Evolutionary conservation across 2,329 filamentous ascomycete species (phyloP), one percentile per base, ranked within the genome.

Genomic region (Monosporascus sp.): DNA sequence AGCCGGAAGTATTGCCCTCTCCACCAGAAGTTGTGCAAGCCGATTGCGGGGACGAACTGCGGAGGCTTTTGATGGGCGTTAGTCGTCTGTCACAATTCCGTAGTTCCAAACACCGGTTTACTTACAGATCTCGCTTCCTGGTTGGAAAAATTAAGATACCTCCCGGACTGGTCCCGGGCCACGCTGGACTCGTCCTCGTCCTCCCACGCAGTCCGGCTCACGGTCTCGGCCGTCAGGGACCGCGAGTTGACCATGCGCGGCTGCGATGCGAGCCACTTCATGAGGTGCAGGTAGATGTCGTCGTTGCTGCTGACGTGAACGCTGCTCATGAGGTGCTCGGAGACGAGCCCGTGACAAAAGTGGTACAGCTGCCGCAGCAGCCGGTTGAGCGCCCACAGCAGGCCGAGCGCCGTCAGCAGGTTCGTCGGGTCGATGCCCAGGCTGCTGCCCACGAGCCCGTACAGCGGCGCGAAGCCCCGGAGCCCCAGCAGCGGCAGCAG

Each of bases 101-200:
- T 37, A 11, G 19, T n/a, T 50, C 45, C 4, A 16, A 5, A 50
- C 8, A 22, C 24, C 19, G 11, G 19, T 14, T 16, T 6, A 66
- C 73, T 64, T 57, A 76, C 75, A 37, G 74, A 71, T 64, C 76
- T 76, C 11, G 79, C 77, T 56, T 81, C 78, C 56, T 83, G 78
- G 56, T 78, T 81, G 3, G 81, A 80, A 66, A 84, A 84, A 64
- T 85, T 85, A 49, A 83, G 76, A 59, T 79, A 82, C n/a, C 68
- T 70, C 3, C 69, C 66, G 1, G 64, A 61, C 37, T 54, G 44
- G 37, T 68, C 66, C 27, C 61, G 64, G 51, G 67, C 59, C 5
- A 71, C 62, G 38, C 61, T 57, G 8, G 68, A 59, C 37, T 59
- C 70, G 43, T 68, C 69, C 49, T 69, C 68, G 55, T 70, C 68